Conservation (phyloP, 2,329 filamentous ascomycete genomes). For the Leptodontidium sp. region DNA sequence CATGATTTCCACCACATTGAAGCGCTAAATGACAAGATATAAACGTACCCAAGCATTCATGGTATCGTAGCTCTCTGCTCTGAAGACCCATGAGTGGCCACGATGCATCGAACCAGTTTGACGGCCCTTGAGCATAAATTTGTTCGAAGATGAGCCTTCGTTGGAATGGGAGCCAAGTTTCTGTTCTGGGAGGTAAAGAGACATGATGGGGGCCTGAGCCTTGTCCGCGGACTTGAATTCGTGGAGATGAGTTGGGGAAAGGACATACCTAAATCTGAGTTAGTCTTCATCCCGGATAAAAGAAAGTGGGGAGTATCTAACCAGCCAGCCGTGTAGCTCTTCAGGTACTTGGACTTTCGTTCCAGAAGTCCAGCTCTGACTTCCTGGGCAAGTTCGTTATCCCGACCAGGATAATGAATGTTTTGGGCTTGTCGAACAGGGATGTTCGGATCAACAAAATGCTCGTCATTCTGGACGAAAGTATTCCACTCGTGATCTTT, state of each 20-base stretch:
- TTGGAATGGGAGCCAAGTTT: constrained; percentile 92
- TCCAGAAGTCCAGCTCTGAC: constrained; percentile 91
- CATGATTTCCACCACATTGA: background rate
- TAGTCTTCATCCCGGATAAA: constrained; percentile 3
- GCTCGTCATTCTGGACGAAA: constrained; percentile 82
- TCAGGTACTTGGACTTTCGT: constrained; percentile 98
- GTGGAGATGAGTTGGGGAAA: constrained; percentile 95
- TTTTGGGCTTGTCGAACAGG: constrained; percentile 80
- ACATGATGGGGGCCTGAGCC: constrained; percentile 92
- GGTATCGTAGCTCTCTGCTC: constrained; percentile 81
- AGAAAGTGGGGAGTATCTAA: constrained; percentile 49
- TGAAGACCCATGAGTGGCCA: constrained; percentile 76
- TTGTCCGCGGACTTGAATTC: constrained; percentile 99
- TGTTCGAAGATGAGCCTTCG: constrained; percentile 85
- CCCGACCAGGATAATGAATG: constrained; percentile 90
- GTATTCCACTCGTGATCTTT: constrained; percentile 88
- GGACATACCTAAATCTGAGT: constrained; percentile 74
- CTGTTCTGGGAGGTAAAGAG: constrained; percentile 91
- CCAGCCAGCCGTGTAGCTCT: constrained; percentile 79
- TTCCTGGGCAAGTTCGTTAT: constrained; percentile 81
- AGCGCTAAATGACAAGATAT: background rate
- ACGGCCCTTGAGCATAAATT: constrained; percentile 96
- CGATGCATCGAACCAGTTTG: constrained; percentile 94
- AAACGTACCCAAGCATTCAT: constrained; percentile 82
- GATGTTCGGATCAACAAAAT: constrained; percentile 85